Conservation (phyloP, 164 flowering plant genomes). For the Hamamelis virginiana region DNA sequence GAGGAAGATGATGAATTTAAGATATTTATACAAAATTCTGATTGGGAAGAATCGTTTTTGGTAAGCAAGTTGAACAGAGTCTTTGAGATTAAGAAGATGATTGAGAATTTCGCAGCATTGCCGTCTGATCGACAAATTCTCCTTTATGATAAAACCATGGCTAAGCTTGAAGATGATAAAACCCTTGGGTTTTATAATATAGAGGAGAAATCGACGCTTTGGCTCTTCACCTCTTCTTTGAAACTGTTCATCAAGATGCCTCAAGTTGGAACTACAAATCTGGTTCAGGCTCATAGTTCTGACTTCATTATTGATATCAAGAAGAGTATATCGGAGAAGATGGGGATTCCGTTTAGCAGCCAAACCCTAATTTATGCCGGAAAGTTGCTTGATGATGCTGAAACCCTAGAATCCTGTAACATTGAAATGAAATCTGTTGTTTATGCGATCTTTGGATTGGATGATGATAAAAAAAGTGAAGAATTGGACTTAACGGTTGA, state of each 20-base stretch:
- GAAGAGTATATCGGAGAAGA: background rate
- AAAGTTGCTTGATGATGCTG: background rate
- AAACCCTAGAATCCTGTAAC: background rate
- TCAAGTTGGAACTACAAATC: background rate
- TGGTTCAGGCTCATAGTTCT: background rate
- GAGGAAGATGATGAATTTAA: background rate
- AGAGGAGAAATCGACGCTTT: background rate
- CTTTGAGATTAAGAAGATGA: background rate
- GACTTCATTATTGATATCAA: background rate
- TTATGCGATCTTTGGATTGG: background rate
- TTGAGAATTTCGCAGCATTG: background rate
- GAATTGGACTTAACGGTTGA: background rate
- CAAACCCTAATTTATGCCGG: background rate
- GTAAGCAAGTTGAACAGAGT: background rate
- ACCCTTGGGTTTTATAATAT: background rate
- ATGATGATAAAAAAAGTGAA: background rate
- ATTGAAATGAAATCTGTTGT: background rate
- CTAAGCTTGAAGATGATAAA: background rate
- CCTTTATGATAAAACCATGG: background rate
- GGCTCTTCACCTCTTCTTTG: background rate
- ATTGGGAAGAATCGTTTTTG: background rate
- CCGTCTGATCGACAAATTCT: background rate
- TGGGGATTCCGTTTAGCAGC: background rate
- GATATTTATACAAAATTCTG: background rate
- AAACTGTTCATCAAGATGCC: constrained; percentile 3